A percentile compares a stretch with the other conserved stretches of the same genome.
Evolutionary conservation across 2,329 filamentous ascomycete species (phyloP).

Genomic region (Nemania abortiva): DNA sequence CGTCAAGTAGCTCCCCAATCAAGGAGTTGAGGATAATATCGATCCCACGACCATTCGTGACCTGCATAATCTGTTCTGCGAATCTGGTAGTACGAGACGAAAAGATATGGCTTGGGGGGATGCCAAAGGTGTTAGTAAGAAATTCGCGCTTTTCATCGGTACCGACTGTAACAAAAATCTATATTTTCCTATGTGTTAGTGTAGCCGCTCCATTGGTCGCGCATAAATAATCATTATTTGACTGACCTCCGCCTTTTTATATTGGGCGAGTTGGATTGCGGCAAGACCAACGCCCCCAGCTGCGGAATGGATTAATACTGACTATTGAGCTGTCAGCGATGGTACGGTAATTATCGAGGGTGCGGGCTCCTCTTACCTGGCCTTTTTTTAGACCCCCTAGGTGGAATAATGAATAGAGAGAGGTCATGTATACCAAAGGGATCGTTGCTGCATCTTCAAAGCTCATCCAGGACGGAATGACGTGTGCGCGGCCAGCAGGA

Average conservation of each 20-base stretch:
- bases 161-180: slow-evolving; percentile 42
- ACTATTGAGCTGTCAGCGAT: too few relatives aligned
- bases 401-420: slow-evolving; percentile 13
- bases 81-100: slow-evolving; percentile 49
- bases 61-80: slow-evolving; percentile 41
- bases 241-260: slow-evolving; percentile 33
- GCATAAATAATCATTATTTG: too few relatives aligned
- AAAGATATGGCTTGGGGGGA: slow-evolving; percentile 52
- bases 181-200: too few relatives aligned
- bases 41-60: slow-evolving; percentile 48
- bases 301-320: slow-evolving; percentile 39
- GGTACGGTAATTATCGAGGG: too few relatives aligned
- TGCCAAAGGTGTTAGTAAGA: slow-evolving; percentile 45
- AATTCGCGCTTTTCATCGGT: slow-evolving; percentile 46
- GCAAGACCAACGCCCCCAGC: slow-evolving; percentile 40
- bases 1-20: slow-evolving; percentile 40
- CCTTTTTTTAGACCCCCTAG: slow-evolving; percentile 9
- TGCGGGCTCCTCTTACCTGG: too few relatives aligned
- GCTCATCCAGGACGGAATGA: slow-evolving; percentile 16
- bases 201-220: too few relatives aligned
- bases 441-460: slow-evolving; percentile 35
- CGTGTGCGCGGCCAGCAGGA: background rate
- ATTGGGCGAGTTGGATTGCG: slow-evolving; percentile 28
- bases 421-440: slow-evolving; percentile 12
- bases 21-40: slow-evolving; percentile 42